phyloP scores from a whole-genome alignment of 1,139 yeast species.

The Debaryomycetaceae sp. region DNA sequence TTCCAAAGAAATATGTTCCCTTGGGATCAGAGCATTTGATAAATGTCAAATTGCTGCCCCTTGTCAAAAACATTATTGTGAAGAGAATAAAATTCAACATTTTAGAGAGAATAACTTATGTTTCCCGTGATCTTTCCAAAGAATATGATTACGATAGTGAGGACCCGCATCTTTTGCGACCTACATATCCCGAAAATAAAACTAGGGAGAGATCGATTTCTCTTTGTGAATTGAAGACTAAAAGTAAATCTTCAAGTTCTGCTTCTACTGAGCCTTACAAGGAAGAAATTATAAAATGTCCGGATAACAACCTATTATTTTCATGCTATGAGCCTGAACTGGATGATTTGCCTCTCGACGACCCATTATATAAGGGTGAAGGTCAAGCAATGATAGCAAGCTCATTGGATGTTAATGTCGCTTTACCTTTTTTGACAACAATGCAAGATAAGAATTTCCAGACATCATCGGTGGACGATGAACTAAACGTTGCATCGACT shows the following conservation, averaged over 20 bases:
- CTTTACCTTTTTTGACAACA: constrained; percentile 47
- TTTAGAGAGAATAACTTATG: constrained; percentile 68
- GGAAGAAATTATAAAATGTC: constrained; percentile 58
- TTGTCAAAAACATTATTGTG: constrained; percentile 63
- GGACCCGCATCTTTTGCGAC: constrained; percentile 33
- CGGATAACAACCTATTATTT: constrained; percentile 57
- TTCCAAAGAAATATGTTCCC: constrained; percentile 73
- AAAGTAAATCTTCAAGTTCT: constrained; percentile 32
- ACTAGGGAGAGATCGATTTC: constrained; percentile 54
- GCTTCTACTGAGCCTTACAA: constrained; percentile 49
- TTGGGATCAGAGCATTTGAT: constrained; percentile 61
- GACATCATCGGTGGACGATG: constrained; percentile 23
- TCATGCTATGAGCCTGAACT: constrained; percentile 47
- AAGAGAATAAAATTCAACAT: constrained; percentile 73
- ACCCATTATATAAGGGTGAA: constrained; percentile 7
- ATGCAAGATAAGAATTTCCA: constrained; percentile 30
- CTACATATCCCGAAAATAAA: constrained; percentile 20
- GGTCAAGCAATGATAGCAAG: constrained; percentile 35
- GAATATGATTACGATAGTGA: constrained; percentile 59
- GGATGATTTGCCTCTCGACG: constrained; percentile 9
- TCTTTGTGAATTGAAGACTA: constrained; percentile 61
- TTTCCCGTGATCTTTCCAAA: constrained; percentile 49
- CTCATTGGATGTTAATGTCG: constrained; percentile 45
- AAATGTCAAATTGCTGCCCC: constrained; percentile 69
- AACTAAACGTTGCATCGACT: constrained; percentile 22